These are phyloP conservation scores for Pyracantha coccinea DNA, from an alignment of 331 rosid species.

Conservation along the genomic window DNA sequence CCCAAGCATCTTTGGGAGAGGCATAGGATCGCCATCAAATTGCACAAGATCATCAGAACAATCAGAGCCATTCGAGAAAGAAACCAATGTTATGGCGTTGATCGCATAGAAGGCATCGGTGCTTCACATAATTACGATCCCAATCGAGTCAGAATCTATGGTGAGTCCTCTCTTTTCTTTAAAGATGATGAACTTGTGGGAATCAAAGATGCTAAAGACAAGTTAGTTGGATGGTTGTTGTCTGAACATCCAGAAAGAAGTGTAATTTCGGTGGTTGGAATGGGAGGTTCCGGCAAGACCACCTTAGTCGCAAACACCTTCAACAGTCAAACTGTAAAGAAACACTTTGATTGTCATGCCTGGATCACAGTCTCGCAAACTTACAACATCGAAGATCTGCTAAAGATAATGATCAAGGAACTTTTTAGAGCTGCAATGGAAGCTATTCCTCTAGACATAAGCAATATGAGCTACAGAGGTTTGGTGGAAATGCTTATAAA, in stretches of 20 bases:
- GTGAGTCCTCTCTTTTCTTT: neutral
- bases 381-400: neutral
- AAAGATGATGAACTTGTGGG: slow-evolving; percentile 16
- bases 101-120: neutral
- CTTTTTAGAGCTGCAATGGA: neutral
- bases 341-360: slow-evolving; percentile 1
- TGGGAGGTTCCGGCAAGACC: slow-evolving; percentile 14
- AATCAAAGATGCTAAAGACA: neutral
- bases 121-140: neutral
- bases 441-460: neutral
- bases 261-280: slow-evolving; percentile 5
- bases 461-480: neutral
- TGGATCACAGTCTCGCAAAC: slow-evolving; percentile 21
- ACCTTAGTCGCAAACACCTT: slow-evolving; percentile 7
- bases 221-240: neutral
- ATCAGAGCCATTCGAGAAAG: slow-evolving; percentile 5
- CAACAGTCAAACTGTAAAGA: neutral
- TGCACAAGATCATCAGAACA: neutral
- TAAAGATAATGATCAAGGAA: neutral
- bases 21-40: neutral
- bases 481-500: neutral
- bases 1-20: neutral
- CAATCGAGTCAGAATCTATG: neutral
- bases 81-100: neutral
- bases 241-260: neutral